Conservation (phyloP, 2,329 filamentous ascomycete genomes). For the Fusarium subglutinans region DNA sequence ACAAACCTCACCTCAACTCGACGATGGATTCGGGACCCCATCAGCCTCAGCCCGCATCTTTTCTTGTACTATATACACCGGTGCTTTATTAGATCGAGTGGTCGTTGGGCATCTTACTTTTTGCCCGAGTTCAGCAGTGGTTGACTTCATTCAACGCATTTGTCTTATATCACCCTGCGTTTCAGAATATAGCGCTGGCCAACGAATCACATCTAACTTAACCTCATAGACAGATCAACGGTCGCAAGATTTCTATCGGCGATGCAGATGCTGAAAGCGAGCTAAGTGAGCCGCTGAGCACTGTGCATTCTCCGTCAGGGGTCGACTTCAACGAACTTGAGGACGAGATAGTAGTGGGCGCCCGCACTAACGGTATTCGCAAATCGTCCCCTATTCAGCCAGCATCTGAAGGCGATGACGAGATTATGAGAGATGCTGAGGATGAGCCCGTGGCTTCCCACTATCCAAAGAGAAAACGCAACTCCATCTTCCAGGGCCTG, state of each 20-base stretch:
- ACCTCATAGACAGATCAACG: conserved; percentile 42
- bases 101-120: background rate
- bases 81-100: background rate
- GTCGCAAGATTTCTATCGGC: conserved; percentile 46
- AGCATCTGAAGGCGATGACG: conserved; percentile 53
- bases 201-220: conserved; percentile 35
- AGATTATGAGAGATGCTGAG: conserved; percentile 54
- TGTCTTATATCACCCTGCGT: background rate
- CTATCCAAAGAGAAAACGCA: conserved; percentile 66
- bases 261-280: conserved; percentile 54
- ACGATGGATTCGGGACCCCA: background rate
- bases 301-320: conserved; percentile 50
- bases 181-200: background rate
- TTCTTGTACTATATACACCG: background rate
- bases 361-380: conserved; percentile 50
- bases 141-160: background rate
- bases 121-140: background rate
- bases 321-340: conserved; percentile 52
- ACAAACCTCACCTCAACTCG: background rate
- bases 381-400: conserved; percentile 49
- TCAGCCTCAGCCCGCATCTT: background rate
- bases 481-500: conserved; percentile 59
- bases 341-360: conserved; percentile 64
- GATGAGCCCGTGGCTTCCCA: conserved; percentile 51
- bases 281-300: conserved; percentile 54